Evolutionary conservation across 2,329 filamentous ascomycete species (phyloP).

Genomic region (Penicillium digitatum): DNA sequence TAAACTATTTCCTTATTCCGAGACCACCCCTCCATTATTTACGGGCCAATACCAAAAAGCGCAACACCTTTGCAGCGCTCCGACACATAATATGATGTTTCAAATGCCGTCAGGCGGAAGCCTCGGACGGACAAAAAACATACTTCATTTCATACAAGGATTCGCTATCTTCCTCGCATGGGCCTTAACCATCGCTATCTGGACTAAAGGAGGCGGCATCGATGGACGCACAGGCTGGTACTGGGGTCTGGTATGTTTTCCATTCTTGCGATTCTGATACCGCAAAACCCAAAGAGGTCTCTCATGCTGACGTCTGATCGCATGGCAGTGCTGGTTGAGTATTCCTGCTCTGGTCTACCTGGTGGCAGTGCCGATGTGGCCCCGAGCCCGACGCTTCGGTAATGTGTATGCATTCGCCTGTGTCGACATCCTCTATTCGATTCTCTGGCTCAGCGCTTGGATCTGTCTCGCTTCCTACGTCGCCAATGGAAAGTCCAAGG

Average conservation of each 20-base stretch:
- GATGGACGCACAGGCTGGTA: constrained; percentile 55
- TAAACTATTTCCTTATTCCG: background rate
- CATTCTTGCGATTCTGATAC: background rate
- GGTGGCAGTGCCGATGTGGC: constrained; percentile 58
- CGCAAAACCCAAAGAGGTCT: background rate
- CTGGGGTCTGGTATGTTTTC: constrained; percentile 52
- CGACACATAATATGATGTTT: constrained; percentile 23
- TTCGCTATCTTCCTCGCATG: constrained; percentile 57
- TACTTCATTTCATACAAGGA: constrained; percentile 52
- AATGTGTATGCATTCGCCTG: constrained; percentile 58
- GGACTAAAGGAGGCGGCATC: constrained; percentile 52
- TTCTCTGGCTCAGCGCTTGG: constrained; percentile 60
- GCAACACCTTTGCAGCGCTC: constrained; percentile 21
- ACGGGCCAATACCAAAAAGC: constrained; percentile 10
- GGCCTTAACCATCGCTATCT: constrained; percentile 56
- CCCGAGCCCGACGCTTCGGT: constrained; percentile 54
- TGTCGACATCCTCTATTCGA: constrained; percentile 52
- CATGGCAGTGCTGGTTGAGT: constrained; percentile 55
- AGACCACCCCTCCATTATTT: constrained; percentile 1
- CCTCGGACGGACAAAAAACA: constrained; percentile 54
- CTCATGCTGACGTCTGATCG: background rate
- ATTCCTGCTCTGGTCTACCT: constrained; percentile 58
- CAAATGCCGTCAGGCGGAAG: constrained; percentile 37
- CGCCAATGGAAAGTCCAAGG: constrained; percentile 50
- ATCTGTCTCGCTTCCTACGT: constrained; percentile 56